These are phyloP conservation scores for Chenopodium suecicum DNA, from an alignment of 148 eudicot species.

Conservation along the genomic window DNA sequence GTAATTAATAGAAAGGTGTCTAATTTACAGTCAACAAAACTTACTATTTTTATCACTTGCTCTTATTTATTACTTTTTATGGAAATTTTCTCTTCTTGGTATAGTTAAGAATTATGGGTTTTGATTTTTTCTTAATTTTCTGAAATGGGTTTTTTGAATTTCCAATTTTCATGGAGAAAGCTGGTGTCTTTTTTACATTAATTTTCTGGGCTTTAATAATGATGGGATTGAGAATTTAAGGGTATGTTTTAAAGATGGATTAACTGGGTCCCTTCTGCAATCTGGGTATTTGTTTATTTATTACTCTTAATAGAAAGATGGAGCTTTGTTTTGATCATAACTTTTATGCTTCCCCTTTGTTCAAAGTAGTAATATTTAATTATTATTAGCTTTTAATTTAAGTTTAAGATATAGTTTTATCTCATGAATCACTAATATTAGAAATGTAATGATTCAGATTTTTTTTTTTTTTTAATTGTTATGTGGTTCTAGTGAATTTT, in stretches of 20 bases:
- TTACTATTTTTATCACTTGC: not conserved
- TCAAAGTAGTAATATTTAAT: slow-evolving; percentile 19
- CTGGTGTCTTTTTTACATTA: not conserved
- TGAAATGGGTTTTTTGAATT: not conserved
- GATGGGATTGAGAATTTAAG: not conserved
- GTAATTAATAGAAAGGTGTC: slow-evolving; percentile 7
- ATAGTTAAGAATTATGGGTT: slow-evolving; percentile 26
- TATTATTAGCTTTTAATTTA: slow-evolving; percentile 10
- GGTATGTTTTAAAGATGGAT: slow-evolving; percentile 15
- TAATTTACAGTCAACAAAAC: not conserved
- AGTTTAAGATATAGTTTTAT: slow-evolving; percentile 14
- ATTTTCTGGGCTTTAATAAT: not conserved
- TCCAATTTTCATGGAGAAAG: slow-evolving; percentile 14
- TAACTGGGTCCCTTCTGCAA: slow-evolving; percentile 26
- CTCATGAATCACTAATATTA: not conserved
- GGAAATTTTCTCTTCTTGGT: not conserved
- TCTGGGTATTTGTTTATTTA: slow-evolving; percentile 8
- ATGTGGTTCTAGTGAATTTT: slow-evolving; percentile 21
- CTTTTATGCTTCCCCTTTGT: slow-evolving; percentile 16
- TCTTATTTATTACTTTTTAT: slow-evolving; percentile 2
- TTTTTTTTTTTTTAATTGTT: not conserved
- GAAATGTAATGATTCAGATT: slow-evolving; percentile 15
- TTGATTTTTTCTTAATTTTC: not conserved
- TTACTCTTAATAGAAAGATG: not conserved
- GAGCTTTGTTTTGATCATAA: slow-evolving; percentile 26